A percentile compares a stretch with the other conserved stretches of the same genome.
These are phyloP conservation scores for Cokeromyces recurvatus DNA, from an alignment of 371 early-diverging fungal genomes.

Conservation along the genomic window DNA sequence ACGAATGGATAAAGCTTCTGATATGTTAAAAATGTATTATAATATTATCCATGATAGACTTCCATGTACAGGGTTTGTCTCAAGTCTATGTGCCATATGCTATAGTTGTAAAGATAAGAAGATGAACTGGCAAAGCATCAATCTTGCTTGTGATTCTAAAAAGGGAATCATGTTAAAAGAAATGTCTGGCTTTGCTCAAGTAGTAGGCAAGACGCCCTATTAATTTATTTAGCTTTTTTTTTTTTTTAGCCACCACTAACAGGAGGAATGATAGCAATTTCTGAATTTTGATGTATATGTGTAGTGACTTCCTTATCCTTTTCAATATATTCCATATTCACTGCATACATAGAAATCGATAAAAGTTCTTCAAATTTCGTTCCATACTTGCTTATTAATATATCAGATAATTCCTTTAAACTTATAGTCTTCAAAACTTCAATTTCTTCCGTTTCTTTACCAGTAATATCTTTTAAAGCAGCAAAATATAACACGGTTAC, in stretches of 20 bases:
- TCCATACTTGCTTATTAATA: slow-evolving; percentile 37
- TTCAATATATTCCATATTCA: slow-evolving; percentile 68
- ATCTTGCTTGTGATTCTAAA: slow-evolving; percentile 43
- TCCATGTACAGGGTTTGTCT: slow-evolving; percentile 22
- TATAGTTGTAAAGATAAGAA: slow-evolving; percentile 51
- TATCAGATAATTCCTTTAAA: slow-evolving; percentile 22
- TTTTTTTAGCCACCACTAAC: slow-evolving; percentile 66
- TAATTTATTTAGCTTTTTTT: not conserved
- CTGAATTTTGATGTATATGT: slow-evolving; percentile 44
- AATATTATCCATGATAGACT: slow-evolving; percentile 32
- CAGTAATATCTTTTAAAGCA: slow-evolving; percentile 52
- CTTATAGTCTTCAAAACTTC: slow-evolving; percentile 14
- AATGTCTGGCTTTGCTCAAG: slow-evolving; percentile 18
- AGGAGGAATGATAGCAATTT: slow-evolving; percentile 72
- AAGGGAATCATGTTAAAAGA: slow-evolving; percentile 44
- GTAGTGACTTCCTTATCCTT: slow-evolving; percentile 27
- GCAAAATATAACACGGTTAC: slow-evolving; percentile 68
- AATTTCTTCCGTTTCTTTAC: slow-evolving; percentile 35
- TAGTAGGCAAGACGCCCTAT: slow-evolving; percentile 8
- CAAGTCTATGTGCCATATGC: slow-evolving; percentile 46
- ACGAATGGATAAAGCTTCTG: slow-evolving; percentile 24
- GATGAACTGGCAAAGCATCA: slow-evolving; percentile 47
- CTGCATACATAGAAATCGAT: slow-evolving; percentile 54
- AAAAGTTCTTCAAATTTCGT: slow-evolving; percentile 33
- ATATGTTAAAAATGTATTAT: slow-evolving; percentile 54